Base-by-base conservation (phyloP, 495 filamentous ascomycete species). In the Tetracladium setigerum region DNA sequence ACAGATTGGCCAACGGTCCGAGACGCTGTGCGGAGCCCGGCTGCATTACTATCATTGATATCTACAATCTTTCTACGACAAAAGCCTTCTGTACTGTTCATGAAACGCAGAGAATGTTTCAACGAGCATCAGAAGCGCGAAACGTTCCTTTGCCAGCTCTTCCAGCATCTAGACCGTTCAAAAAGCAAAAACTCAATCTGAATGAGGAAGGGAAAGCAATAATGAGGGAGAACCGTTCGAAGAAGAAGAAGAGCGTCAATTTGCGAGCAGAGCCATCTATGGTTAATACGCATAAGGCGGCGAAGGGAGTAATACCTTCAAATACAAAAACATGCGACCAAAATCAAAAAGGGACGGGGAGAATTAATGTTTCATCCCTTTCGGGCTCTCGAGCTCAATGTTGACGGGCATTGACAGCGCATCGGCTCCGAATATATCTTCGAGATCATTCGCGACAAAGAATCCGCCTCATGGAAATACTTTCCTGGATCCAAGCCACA, bases 121-220 rank as follows among this genome's bases (percentile, higher is more conserved):
- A n/a, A n/a, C n/a, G 16, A 18, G 6, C 9, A 22, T 6, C 9
- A 7, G n/a, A 7, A 38, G 5, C 35, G 35, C 17, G 13, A 14
- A 38, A 14, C 17, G 17, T 38, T 12, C 35, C 38, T 41, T 19
- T 11, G 38, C 38, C 38, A 18, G 12, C 38, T 14, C 38, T 18
- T 1, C 30, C 41, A 19, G 41, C 10, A 8, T 22, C 34, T 14
- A 30, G 41, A 12, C 30, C 30, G 11, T 18, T 46, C 16, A 5
- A 33, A 0, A 52, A 52, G 31, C 14, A 24, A 3, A 52, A 46
- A 30, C 18, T 52, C 4, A 41, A 52, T 24, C 13, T 52, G 9
- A 52, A 42, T n/a, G 42, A 30, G 7, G 49, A 52, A n/a, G 44
- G 40, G 17, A 47, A 47, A 18, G 35, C 10, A 39, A n/a, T 24